Percentiles rank a stretch among this genome's conserved stretches.
Evolutionary conservation across 2,329 filamentous ascomycete genomes (phyloP).

Genomic region (Microsporum audouinii): DNA sequence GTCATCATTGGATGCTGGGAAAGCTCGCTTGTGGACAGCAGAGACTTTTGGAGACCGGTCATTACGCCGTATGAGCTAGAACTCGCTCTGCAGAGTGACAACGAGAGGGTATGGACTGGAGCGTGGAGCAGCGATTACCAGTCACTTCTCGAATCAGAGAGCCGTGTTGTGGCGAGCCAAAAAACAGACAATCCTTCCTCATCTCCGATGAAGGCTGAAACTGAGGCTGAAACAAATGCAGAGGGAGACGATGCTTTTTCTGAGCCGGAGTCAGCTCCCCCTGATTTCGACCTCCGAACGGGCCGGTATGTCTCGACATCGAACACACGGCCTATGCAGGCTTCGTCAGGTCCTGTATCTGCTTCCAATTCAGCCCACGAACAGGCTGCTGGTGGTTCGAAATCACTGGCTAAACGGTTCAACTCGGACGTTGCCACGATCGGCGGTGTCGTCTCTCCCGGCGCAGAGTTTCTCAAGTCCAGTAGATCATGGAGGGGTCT

Average conservation of each 20-base stretch:
- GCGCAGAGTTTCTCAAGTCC: slow-evolving; percentile 72
- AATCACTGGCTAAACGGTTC: slow-evolving; percentile 51
- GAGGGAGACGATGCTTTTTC: slow-evolving; percentile 48
- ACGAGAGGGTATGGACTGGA: slow-evolving; percentile 69
- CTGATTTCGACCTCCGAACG: slow-evolving; percentile 85
- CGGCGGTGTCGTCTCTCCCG: slow-evolving; percentile 79
- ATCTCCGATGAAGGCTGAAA: slow-evolving; percentile 14
- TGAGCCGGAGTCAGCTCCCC: slow-evolving; percentile 56
- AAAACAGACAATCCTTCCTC: slow-evolving; percentile 1
- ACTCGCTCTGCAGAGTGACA: slow-evolving; percentile 62
- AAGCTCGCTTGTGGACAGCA: slow-evolving; percentile 79
- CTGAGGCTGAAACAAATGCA: slow-evolving; percentile 14
- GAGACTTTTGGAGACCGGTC: slow-evolving; percentile 76
- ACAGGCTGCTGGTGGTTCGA: slow-evolving; percentile 20
- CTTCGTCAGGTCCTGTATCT: slow-evolving; percentile 22
- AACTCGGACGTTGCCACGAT: slow-evolving; percentile 67
- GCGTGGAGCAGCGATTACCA: slow-evolving; percentile 85
- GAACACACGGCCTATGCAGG: slow-evolving; percentile 47
- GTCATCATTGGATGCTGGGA: slow-evolving; percentile 98
- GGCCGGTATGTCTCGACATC: slow-evolving; percentile 70
- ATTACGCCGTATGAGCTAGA: slow-evolving; percentile 91
- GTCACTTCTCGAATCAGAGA: slow-evolving; percentile 42
- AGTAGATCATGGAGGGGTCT: slow-evolving; percentile 84
- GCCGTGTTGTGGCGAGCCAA: neutral
- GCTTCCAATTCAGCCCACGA: slow-evolving; percentile 8